Conservation (phyloP, 2,329 filamentous ascomycete genomes). For the Septoria petroselini region DNA sequence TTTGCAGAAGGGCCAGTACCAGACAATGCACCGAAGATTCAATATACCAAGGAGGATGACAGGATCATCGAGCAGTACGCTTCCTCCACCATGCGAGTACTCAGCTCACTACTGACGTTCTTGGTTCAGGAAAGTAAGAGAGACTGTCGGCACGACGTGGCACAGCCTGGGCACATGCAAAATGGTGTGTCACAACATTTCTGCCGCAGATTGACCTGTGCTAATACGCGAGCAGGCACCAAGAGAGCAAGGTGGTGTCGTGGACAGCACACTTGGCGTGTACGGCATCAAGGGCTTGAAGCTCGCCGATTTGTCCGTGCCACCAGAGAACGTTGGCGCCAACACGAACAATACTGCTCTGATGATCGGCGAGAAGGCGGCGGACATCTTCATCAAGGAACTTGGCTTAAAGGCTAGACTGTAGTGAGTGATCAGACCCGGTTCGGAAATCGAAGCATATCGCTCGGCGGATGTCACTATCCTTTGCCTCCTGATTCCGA, state of each 20-base stretch:
- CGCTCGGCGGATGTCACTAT: not conserved
- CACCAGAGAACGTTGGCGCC: constrained; percentile 44
- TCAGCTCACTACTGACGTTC: not conserved
- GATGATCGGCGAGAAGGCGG: constrained; percentile 43
- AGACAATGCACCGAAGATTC: constrained; percentile 45
- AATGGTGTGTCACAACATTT: not conserved
- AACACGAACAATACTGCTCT: constrained; percentile 50
- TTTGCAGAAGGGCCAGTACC: constrained; percentile 30
- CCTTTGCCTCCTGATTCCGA: not conserved
- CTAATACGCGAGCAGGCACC: constrained; percentile 41
- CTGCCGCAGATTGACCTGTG: constrained; percentile 6
- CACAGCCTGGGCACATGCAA: constrained; percentile 32
- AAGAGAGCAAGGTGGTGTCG: constrained; percentile 40
- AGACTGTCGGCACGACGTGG: constrained; percentile 42
- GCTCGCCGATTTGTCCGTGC: constrained; percentile 44
- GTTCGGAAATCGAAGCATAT: not conserved
- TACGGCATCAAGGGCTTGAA: constrained; percentile 43
- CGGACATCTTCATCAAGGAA: constrained; percentile 41
- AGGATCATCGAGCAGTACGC: constrained; percentile 42
- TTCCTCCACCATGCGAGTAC: not conserved
- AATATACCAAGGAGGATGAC: constrained; percentile 41
- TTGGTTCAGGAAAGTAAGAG: constrained; percentile 27
- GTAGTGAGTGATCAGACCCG: not conserved
- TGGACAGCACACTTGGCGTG: constrained; percentile 41
- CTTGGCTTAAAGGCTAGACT: constrained; percentile 33